Base-by-base conservation (phyloP, 2,329 filamentous ascomycete species). In the Aspergillus sp. region DNA sequence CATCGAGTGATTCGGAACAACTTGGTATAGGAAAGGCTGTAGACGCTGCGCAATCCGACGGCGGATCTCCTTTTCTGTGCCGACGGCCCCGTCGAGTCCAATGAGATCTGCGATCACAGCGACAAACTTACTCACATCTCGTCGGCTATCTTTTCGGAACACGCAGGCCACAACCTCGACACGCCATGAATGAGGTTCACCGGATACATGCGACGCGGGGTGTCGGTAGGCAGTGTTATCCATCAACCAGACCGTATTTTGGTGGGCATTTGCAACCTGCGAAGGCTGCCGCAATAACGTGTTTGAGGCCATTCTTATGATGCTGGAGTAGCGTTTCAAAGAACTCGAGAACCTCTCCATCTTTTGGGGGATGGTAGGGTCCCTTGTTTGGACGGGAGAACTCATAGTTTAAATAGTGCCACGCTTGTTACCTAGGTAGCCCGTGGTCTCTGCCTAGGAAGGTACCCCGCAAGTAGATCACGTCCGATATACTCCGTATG, bases 161-260 rank as follows among this genome's bases (percentile, higher is more conserved):
- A 91, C 90, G 45, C 90, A 90, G 2, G 89, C 86, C 0, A 96
- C 86, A 61, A 93, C 92, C 70, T 97, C 91, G 24, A 89, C 89
- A 68, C 90, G 82, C 91, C 92, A 97, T 52, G 67, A 61, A 70
- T 73, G 53, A 2, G 75, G 73, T 21, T 49, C 55, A 57, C 73
- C 67, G 17, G 67, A 66, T 58, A 68, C 46, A 78, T 75, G 72
- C 45, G 62, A 59, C 61, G 71, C 70, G 53, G 69, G 51, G 23
- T 72, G 66, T 59, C 85, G 84, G 71, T 89, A 93, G 4, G 92
- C 93, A 3, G 90, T 93, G 68, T 95, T 96, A 77, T 98, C 92
- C 48, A 97, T 80, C 7, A 97, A 79, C 93, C 93, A 97, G 41
- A 97, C 86, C 14, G 84, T 86, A 71, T 96, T 89, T 50, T 80